Conservation (phyloP, 2,329 filamentous ascomycete species). For the Triangularia setosa region DNA sequence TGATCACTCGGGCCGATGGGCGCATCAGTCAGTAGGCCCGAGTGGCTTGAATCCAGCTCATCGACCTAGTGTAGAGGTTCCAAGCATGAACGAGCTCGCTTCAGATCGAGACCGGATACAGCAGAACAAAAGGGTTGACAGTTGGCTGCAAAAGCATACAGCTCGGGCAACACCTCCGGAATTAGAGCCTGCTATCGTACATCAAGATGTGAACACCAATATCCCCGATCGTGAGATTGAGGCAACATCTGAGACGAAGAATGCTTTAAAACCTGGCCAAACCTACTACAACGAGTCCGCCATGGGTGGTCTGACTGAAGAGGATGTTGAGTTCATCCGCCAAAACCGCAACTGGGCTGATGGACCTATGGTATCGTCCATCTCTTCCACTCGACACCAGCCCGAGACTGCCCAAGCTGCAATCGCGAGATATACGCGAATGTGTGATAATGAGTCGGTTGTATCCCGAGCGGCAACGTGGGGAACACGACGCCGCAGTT, state of each 20-base stretch:
- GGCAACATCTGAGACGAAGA: conserved; percentile 46
- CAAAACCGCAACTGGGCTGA: conserved; percentile 47
- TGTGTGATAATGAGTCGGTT: conserved; percentile 56
- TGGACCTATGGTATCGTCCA: conserved; percentile 44
- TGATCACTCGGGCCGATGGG: conserved; percentile 42
- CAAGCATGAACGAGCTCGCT: conserved; percentile 48
- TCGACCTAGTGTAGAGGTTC: conserved; percentile 41
- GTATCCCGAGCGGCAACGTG: conserved; percentile 64
- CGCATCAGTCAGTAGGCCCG: conserved; percentile 37
- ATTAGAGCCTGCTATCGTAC: background rate
- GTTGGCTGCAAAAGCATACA: conserved; percentile 43
- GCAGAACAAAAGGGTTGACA: conserved; percentile 47
- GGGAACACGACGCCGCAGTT: conserved; percentile 63
- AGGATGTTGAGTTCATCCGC: conserved; percentile 49
- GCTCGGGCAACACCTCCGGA: conserved; percentile 1
- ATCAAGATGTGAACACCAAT: conserved; percentile 31
- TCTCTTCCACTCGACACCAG: conserved; percentile 40
- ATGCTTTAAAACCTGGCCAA: conserved; percentile 45
- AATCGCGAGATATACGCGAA: conserved; percentile 49
- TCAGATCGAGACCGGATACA: conserved; percentile 40
- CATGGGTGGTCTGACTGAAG: conserved; percentile 40
- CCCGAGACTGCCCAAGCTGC: conserved; percentile 51
- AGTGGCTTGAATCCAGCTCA: conserved; percentile 46
- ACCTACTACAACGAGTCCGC: conserved; percentile 43
- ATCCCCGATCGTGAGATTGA: conserved; percentile 42